Conservation (phyloP, 805 yeast genomes). For the Cyberlindnera xylosilytica region DNA sequence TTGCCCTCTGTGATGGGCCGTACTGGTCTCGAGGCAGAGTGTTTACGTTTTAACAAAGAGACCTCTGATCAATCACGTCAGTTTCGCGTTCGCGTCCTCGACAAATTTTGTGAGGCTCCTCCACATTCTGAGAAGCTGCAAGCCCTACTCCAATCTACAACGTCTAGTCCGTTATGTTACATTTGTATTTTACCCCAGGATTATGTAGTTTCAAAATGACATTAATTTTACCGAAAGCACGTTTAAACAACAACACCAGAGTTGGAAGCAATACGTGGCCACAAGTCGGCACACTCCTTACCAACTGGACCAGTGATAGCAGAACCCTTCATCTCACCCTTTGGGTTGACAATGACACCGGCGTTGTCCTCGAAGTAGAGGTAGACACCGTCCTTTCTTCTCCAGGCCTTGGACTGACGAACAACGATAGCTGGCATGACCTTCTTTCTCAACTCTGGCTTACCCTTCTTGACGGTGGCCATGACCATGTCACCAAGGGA, state of each 20-base stretch:
- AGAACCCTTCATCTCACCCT: conserved; percentile 99
- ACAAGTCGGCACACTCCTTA: conserved; percentile 99
- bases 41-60: too few species aligned
- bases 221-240: conserved; percentile 24
- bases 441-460: conserved; percentile 99
- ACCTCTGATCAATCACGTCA: too few species aligned
- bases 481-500: conserved; percentile 99
- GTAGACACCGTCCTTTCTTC: conserved; percentile 99
- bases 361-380: conserved; percentile 99
- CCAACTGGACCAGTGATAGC: conserved; percentile 99
- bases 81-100: too few species aligned
- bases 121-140: too few species aligned
- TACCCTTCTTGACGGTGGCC: conserved; percentile 99
- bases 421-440: conserved; percentile 99
- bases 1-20: too few species aligned
- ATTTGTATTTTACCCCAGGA: conserved; percentile 22
- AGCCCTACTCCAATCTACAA: neutral
- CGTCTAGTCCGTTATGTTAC: conserved; percentile 21
- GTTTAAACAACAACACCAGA: conserved; percentile 98
- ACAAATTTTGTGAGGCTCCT: too few species aligned
- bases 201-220: conserved; percentile 26
- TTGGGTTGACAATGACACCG: conserved; percentile 99
- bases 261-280: conserved; percentile 99
- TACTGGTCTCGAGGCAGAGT: too few species aligned
- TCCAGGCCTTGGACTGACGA: conserved; percentile 99